These are phyloP conservation scores for Colletotrichum incanum DNA, from an alignment of 2,329 filamentous ascomycete genomes.

Conservation along the genomic window DNA sequence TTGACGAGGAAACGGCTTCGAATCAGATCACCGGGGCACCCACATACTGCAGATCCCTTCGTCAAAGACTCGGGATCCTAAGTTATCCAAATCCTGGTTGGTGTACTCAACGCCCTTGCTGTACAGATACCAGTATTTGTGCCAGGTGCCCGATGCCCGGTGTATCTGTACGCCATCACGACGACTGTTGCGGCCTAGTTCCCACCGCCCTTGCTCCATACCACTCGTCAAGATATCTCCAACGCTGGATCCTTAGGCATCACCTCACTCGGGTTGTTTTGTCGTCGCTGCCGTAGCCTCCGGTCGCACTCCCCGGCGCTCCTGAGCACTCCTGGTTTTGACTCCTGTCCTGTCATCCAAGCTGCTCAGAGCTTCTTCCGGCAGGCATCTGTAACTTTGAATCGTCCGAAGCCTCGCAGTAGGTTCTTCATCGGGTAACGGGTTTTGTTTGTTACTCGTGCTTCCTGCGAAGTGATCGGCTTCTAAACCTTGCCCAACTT, in stretches of 20 bases:
- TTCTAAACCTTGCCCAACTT: conserved; percentile 28
- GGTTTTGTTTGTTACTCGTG: conserved; percentile 18
- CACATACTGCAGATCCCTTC: conserved; percentile 28
- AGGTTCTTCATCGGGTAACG: conserved; percentile 8
- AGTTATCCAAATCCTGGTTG: conserved; percentile 11
- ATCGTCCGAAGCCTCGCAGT: conserved; percentile 25
- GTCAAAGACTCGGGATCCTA: background rate
- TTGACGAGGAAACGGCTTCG: background rate
- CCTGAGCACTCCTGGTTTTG: conserved; percentile 15
- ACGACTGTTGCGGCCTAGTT: conserved; percentile 9
- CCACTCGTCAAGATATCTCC: conserved; percentile 11
- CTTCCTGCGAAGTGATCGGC: conserved; percentile 3
- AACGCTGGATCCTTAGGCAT: background rate
- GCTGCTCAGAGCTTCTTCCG: conserved; percentile 20
- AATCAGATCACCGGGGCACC: conserved; percentile 27
- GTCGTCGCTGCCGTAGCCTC: background rate
- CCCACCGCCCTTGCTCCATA: background rate
- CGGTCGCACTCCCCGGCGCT: conserved; percentile 3
- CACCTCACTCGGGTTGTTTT: background rate
- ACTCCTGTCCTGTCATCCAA: conserved; percentile 21
- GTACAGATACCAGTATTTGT: background rate
- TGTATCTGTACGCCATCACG: conserved; percentile 5
- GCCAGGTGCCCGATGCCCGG: background rate
- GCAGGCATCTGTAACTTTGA: conserved; percentile 30
- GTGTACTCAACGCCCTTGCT: conserved; percentile 8